Evolutionary conservation across 768 basidiomycete species (phyloP).

Genomic region (Hypholoma sublateritium): DNA sequence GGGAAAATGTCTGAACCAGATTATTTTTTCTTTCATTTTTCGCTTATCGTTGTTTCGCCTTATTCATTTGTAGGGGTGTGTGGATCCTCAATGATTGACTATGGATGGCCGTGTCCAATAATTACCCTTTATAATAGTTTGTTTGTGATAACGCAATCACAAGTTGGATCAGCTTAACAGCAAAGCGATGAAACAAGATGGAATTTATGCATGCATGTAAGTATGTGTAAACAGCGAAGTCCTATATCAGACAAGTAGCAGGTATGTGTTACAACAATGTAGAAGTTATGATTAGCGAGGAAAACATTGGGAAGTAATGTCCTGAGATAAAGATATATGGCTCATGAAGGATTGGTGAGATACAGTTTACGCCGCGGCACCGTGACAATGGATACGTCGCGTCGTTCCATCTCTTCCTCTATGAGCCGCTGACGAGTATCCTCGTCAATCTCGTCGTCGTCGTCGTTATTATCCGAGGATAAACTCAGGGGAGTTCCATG

Average conservation of each 20-base stretch:
- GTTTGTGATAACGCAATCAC: background rate
- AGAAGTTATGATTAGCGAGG: background rate
- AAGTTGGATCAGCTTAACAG: background rate
- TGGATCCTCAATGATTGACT: background rate
- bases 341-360: conserved; percentile 67
- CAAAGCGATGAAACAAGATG: background rate
- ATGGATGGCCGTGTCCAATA: background rate
- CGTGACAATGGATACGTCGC: conserved; percentile 83
- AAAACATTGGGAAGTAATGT: conserved; percentile 3
- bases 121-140: conserved; percentile 3
- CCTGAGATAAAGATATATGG: conserved; percentile 2
- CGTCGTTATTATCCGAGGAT: conserved; percentile 54
- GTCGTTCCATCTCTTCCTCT: conserved; percentile 78
- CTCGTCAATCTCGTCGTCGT: conserved; percentile 76
- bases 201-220: background rate
- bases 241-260: background rate
- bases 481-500: conserved; percentile 46
- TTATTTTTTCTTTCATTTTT: background rate
- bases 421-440: conserved; percentile 71
- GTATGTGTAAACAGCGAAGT: background rate
- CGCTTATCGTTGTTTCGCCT: background rate
- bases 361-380: conserved; percentile 73
- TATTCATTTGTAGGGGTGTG: background rate
- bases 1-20: conserved; percentile 28
- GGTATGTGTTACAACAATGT: conserved; percentile 6